Base-by-base conservation (phyloP, 129 eudicot species). In the Gnaphalium uliginosum region DNA sequence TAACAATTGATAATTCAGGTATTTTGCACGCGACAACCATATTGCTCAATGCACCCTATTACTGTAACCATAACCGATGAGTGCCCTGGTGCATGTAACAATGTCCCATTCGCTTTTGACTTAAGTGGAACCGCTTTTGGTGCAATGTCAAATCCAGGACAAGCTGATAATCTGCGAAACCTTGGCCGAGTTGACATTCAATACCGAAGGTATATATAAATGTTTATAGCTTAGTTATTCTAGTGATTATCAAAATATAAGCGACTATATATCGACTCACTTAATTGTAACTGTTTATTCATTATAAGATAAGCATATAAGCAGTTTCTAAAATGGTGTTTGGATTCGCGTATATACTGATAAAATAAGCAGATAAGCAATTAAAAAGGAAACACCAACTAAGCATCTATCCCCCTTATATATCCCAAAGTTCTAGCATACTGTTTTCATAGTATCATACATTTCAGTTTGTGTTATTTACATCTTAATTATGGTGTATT, bases 101-200 rank as follows among this genome's bases (percentile, higher is more conserved):
- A 65, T 15, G 72, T 66, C 0, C 85, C 85, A 4, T 77, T 27
- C 6, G 83, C 81, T 77, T 84, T 84, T 35, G 88, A 84, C 78
- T n/a, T 84, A 69, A 84, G 88, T 32, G 88, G 88, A 30, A 60
- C 76, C 6, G 85, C 85, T 73, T 84, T 84, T 53, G 88, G 88
- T 33, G 83, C 85, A 48, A 76, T 84, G 88, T 79, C 88, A 32
- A 68, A 59, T 33, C 77, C 78, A 3, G 88, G 85, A 6, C 80
- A 81, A 68, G 85, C 80, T 30, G 77, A 81, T 68, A 69, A 54
- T 17, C 77, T 84, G 1, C 88, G 88, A 23, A 53, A 81, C 22
- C 78, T 73, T 26, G 88, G 88, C 7, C 71, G 67, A 23, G 80
- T 84, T 14, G 59, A 84, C 58, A 76, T 81, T 56, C 83, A 79